A percentile compares a stretch with the other conserved stretches of the same genome.
Conservation (phyloP, 2,329 filamentous ascomycete genomes). For the Penicillium hesseltinei region DNA sequence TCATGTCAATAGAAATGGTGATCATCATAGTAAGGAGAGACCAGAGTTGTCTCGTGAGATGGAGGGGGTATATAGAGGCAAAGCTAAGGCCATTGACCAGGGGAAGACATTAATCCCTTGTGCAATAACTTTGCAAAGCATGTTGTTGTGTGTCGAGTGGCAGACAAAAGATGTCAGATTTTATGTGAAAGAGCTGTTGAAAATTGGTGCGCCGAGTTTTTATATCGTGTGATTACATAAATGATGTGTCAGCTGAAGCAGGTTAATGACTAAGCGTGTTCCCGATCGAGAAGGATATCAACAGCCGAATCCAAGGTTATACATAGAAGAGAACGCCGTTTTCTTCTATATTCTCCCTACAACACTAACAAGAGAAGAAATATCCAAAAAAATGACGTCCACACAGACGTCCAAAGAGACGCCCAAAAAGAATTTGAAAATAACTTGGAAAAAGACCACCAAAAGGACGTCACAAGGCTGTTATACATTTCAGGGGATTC, state of each 20-base stretch:
- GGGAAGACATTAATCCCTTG: constrained; percentile 12
- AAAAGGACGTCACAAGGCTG: too few relatives aligned
- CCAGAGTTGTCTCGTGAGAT: constrained; percentile 3
- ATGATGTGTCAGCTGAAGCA: background rate
- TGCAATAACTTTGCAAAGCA: background rate
- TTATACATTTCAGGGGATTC: background rate
- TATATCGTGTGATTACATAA: constrained; percentile 9
- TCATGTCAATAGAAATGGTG: constrained; percentile 26
- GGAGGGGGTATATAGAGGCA: background rate
- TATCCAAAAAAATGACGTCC: too few relatives aligned
- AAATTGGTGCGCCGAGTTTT: constrained; percentile 5
- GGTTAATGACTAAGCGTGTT: background rate
- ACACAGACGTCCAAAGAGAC: too few relatives aligned
- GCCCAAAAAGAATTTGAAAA: too few relatives aligned
- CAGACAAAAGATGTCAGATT: background rate
- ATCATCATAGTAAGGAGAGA: constrained; percentile 28
- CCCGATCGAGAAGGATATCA: background rate
- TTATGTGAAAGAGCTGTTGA: background rate
- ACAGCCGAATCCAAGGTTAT: background rate
- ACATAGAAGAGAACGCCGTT: background rate
- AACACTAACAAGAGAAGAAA: too few relatives aligned
- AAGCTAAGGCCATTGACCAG: background rate
- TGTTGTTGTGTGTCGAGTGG: background rate
- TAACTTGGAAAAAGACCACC: too few relatives aligned
- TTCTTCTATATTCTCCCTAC: too few relatives aligned